Percentiles rank a stretch among this genome's conserved stretches.
Evolutionary conservation across 2,329 filamentous ascomycete species (phyloP).

Genomic region (Diaporthe citrichinensis): DNA sequence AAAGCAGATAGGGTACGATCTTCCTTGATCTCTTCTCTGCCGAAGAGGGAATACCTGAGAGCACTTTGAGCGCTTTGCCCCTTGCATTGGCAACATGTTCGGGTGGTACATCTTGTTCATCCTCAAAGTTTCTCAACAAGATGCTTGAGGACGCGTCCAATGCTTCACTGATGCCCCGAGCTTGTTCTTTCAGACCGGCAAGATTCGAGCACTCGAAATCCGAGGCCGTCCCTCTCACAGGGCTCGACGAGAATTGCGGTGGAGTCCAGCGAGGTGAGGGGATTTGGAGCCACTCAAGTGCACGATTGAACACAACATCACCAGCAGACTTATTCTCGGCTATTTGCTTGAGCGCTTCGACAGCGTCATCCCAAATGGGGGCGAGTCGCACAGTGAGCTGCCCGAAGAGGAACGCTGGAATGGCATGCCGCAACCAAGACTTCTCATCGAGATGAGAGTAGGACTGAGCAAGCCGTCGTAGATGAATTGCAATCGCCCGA

Average conservation of each 20-base stretch:
- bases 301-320: slow-evolving; percentile 77
- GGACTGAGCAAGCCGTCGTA: slow-evolving; percentile 79
- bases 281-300: slow-evolving; percentile 82
- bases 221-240: slow-evolving; percentile 61
- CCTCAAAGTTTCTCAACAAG: slow-evolving; percentile 75
- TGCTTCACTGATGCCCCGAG: slow-evolving; percentile 65
- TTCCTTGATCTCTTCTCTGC: slow-evolving; percentile 89
- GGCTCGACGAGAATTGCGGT: slow-evolving; percentile 51
- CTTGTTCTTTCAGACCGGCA: slow-evolving; percentile 67
- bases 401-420: slow-evolving; percentile 90
- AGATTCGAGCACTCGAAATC: slow-evolving; percentile 91
- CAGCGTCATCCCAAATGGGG: slow-evolving; percentile 89
- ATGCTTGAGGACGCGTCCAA: slow-evolving; percentile 68
- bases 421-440: slow-evolving; percentile 77
- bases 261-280: slow-evolving; percentile 69
- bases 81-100: slow-evolving; percentile 71
- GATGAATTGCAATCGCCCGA: slow-evolving; percentile 85
- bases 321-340: slow-evolving; percentile 80
- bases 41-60: slow-evolving; percentile 79
- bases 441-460: slow-evolving; percentile 73
- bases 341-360: slow-evolving; percentile 81
- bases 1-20: slow-evolving; percentile 87
- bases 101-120: slow-evolving; percentile 69
- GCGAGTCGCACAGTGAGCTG: slow-evolving; percentile 88
- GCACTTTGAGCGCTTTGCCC: slow-evolving; percentile 83